Evolutionary conservation across 1,284 basidiomycete species (phyloP).

Genomic region (Leccinum griseonigrum): DNA sequence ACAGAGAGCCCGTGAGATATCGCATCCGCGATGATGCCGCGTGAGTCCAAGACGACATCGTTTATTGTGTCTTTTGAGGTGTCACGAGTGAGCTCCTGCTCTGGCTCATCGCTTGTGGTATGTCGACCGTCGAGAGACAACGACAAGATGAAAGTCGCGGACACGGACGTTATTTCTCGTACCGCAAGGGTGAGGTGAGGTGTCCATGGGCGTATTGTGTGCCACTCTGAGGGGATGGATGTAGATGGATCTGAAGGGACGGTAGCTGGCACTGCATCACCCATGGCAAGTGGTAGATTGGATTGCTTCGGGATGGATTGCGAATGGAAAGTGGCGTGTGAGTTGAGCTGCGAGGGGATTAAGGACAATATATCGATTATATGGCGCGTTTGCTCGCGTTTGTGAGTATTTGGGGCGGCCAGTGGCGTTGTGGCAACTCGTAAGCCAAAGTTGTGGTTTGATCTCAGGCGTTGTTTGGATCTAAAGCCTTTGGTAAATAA

Average conservation of each 20-base stretch:
- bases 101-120: conserved; percentile 20
- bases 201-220: conserved; percentile 71
- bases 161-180: conserved; percentile 74
- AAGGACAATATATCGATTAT: not conserved
- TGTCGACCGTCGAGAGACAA: conserved; percentile 40
- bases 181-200: conserved; percentile 66
- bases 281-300: conserved; percentile 13
- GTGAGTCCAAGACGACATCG: conserved; percentile 13
- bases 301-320: not conserved
- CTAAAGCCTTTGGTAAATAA: conserved; percentile 26
- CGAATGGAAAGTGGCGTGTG: not conserved
- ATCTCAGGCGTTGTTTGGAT: conserved; percentile 24
- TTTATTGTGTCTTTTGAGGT: conserved; percentile 27
- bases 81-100: conserved; percentile 27
- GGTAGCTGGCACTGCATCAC: conserved; percentile 12
- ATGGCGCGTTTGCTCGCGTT: not conserved
- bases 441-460: not conserved
- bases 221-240: conserved; percentile 47
- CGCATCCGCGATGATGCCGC: conserved; percentile 59
- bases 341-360: not conserved
- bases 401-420: not conserved
- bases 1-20: conserved; percentile 71
- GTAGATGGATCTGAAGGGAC: conserved; percentile 14
- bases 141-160: conserved; percentile 68
- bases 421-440: not conserved